These are phyloP conservation scores for Penicillium sp. DNA, from an alignment of 2,329 filamentous ascomycete genomes.

Conservation along the genomic window DNA sequence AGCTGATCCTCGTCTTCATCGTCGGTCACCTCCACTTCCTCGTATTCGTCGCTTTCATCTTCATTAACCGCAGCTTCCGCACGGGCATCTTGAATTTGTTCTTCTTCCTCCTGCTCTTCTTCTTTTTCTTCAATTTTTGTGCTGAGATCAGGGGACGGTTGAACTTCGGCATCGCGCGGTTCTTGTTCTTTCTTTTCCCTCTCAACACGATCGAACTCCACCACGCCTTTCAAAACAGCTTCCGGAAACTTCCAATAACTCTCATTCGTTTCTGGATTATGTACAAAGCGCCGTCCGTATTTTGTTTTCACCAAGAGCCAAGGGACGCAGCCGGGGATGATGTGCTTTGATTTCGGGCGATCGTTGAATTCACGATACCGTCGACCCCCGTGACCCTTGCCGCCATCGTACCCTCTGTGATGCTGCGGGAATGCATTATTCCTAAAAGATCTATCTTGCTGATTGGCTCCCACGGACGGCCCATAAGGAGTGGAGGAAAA, in stretches of 20 bases:
- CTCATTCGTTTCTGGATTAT: slow-evolving; percentile 78
- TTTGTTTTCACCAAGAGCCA: slow-evolving; percentile 95
- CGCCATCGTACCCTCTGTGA: slow-evolving; percentile 46
- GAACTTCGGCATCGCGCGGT: slow-evolving; percentile 27
- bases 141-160: slow-evolving; percentile 18
- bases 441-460: slow-evolving; percentile 27
- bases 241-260: slow-evolving; percentile 95
- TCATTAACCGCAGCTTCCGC: slow-evolving; percentile 29
- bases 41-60: slow-evolving; percentile 67
- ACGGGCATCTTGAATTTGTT: slow-evolving; percentile 13
- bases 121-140: slow-evolving; percentile 13
- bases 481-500: slow-evolving; percentile 33
- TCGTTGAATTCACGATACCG: slow-evolving; percentile 68
- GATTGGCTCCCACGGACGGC: slow-evolving; percentile 11
- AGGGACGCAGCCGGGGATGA: slow-evolving; percentile 75
- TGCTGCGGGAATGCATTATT: slow-evolving; percentile 23
- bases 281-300: slow-evolving; percentile 81
- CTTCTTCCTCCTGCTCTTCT: slow-evolving; percentile 13
- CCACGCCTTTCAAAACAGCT: slow-evolving; percentile 71
- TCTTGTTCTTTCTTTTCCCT: slow-evolving; percentile 63
- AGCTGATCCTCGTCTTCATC: slow-evolving; percentile 50
- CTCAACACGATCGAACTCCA: slow-evolving; percentile 67
- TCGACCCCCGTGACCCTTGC: slow-evolving; percentile 55
- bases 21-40: slow-evolving; percentile 71
- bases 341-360: slow-evolving; percentile 72